phyloP scores from a whole-genome alignment of 495 filamentous ascomycete genomes.

The Hyaloscypha finlandica region DNA sequence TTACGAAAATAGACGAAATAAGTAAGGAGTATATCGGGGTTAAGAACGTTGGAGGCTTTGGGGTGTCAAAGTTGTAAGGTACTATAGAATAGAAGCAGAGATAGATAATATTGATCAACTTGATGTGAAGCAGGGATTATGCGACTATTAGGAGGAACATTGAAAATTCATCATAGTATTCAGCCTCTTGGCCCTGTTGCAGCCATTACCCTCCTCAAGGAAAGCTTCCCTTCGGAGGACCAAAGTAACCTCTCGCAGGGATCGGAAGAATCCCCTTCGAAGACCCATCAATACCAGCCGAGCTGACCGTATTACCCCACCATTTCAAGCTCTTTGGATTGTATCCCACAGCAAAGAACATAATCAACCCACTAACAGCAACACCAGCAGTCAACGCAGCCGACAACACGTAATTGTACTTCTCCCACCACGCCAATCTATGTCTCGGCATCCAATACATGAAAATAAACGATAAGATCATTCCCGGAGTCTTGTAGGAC shows the following conservation, averaged over 20 bases:
- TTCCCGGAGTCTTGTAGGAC: conserved; percentile 53
- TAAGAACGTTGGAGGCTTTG: background rate
- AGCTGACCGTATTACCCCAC: conserved; percentile 60
- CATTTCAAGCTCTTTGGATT: conserved; percentile 55
- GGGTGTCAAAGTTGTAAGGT: background rate
- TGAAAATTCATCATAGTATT: too few species aligned
- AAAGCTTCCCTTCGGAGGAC: conserved; percentile 40
- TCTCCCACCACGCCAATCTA: conserved; percentile 66
- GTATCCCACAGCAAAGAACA: conserved; percentile 68
- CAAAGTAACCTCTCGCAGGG: conserved; percentile 40
- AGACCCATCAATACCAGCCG: conserved; percentile 35
- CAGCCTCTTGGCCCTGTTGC: too few species aligned
- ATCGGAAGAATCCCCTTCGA: conserved; percentile 33
- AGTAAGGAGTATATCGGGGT: background rate
- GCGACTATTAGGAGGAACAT: too few species aligned
- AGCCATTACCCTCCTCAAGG: conserved; percentile 1
- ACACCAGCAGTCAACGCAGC: conserved; percentile 72
- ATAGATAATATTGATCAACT: too few species aligned
- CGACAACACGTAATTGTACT: conserved; percentile 76
- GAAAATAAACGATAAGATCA: conserved; percentile 68
- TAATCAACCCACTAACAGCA: conserved; percentile 64
- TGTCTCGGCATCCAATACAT: conserved; percentile 58
- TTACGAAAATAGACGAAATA: background rate
- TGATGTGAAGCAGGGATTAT: too few species aligned
- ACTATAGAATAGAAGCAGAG: too few species aligned